Evolutionary conservation across 345 rosid genomes (phyloP), one percentile per base, ranked within the genome.

Genomic region (Citropsis articulata): DNA sequence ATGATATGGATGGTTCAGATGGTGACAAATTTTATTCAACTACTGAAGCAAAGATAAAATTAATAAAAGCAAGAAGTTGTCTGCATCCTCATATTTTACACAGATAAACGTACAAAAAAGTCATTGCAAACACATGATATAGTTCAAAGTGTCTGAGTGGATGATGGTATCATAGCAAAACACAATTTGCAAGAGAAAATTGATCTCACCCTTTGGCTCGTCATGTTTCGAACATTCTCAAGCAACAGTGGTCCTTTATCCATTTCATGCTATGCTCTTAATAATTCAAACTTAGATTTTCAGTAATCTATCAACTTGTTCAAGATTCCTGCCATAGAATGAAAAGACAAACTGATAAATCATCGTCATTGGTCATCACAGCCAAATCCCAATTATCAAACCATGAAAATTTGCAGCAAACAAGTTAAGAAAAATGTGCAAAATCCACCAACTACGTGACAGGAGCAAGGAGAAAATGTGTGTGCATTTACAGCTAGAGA

Each of bases 151-250:
- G 5, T 22, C 3, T 31, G 33, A 57, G 14, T 3, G 30, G 59
- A 60, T 9, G 18, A 24, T 28, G 59, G 56, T 18, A 77, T 48
- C 50, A 70, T 25, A 18, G 18, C 25, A 50, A 59, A 69, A 48
- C 64, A 50, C 9, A 38, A n/a, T 45, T 19, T 67, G 2, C 67
- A 56, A 67, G 5, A 16, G 73, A 68, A 74, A 30, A 66, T 22
- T 19, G 56, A 38, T 24, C 83, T 81, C 64, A 90, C 93, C 85
- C 63, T 85, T 71, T 84, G 78, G 73, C 78, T 77, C 73, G 86
- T 90, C 50, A 71, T 75, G 28, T 77, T 81, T 67, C 79, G 38
- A 79, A 77, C 73, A 76, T 85, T 76, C 65, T 85, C 81, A 25
- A 68, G 76, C 78, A 77, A 48, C 63, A 73, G 81, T 0, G 81